Evolutionary conservation across 2,329 filamentous ascomycete species (phyloP), one percentile per base, ranked within the genome.

Genomic region (Rasamsonia emersonii): DNA sequence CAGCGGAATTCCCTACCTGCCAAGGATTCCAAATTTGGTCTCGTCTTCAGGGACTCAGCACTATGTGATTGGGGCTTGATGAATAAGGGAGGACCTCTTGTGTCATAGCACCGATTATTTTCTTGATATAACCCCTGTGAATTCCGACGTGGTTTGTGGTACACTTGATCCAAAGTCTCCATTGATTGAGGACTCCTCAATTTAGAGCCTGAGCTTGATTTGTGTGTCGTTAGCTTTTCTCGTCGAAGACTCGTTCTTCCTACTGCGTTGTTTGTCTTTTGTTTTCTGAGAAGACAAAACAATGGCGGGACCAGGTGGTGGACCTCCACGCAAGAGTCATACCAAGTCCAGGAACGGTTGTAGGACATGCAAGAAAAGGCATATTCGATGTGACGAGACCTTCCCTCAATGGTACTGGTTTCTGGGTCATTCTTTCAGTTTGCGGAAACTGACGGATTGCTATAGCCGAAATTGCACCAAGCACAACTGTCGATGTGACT

Each of bases 261-360:
- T 30, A 6, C 10, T 11, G 18, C 14, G 4, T 13, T 10, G 24
- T 9, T n/a, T 13, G 13, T 8, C 3, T 3, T 26, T 26, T 14
- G 7, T 9, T 15, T 8, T 8, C 20, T 23, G 11, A 23, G 20
- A 23, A 33, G 33, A 27, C 26, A 20, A 34, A 20, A 48, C 24
- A 19, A 95, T 95, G 88, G 84, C 86, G 68, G 86, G 86, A 65
- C 85, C 86, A 56, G 88, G 88, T 64, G 86, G 86, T 71, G 89
- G 89, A 70, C 88, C 89, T 59, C 88, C 89, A 58, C 69, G 77
- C 51, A 75, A 76, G 58, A 94, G 89, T 69, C 91, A 98, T 69
- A 98, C 91, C 58, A 98, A 98, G 70, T 96, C 89, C 51, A 81
- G 91, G 56, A 96, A 95, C 67, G 91, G 91, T 42, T 98, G 91